Base-by-base conservation (phyloP, 108 stramenopile genomes). In the Parietichytrium sp. region DNA sequence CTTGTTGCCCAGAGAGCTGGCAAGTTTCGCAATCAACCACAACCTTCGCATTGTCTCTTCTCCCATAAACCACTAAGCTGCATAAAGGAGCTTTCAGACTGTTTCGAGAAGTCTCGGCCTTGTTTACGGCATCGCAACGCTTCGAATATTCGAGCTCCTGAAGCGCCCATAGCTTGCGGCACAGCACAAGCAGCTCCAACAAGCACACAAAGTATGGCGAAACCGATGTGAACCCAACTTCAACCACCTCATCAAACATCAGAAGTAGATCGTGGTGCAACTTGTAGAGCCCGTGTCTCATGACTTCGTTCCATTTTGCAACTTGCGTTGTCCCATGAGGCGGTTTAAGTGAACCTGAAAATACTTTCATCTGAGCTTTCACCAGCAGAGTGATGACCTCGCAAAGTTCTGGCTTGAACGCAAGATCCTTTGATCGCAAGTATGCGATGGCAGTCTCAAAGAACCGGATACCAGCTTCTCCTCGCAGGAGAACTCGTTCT, bases 321-420 rank as follows among this genome's bases (percentile, higher is more conserved):
- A n/a, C n/a, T n/a, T n/a, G n/a, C n/a, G n/a, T n/a, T n/a, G n/a
- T n/a, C n/a, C n/a, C n/a, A n/a, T n/a, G n/a, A n/a, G n/a, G n/a
- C n/a, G n/a, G n/a, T n/a, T n/a, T n/a, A n/a, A n/a, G n/a, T n/a
- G n/a, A n/a, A n/a, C n/a, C n/a, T n/a, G n/a, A n/a, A n/a, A n/a
- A n/a, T n/a, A n/a, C n/a, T 10, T 72, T 20, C 3, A 72, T 72
- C 0, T 42, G 61, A 0, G 61, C 61, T 27, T 72, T 72, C 10
- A 72, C 61, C 10, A 72, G 61, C 18, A 72, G 42, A 12, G 61
- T 72, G n/a, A 72, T 13, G 42, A 72, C 61, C 61, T 72, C 61
- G 61, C 61, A 72, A 27, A 72, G 61, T 42, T 72, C 61, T 10
- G 61, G 61, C 20, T 72, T 72, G 42, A 72, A 72, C 16, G 61